A percentile compares a stretch with the other conserved stretches of the same genome.
Conservation (phyloP, 805 yeast species). For the Candida peoriensis region DNA sequence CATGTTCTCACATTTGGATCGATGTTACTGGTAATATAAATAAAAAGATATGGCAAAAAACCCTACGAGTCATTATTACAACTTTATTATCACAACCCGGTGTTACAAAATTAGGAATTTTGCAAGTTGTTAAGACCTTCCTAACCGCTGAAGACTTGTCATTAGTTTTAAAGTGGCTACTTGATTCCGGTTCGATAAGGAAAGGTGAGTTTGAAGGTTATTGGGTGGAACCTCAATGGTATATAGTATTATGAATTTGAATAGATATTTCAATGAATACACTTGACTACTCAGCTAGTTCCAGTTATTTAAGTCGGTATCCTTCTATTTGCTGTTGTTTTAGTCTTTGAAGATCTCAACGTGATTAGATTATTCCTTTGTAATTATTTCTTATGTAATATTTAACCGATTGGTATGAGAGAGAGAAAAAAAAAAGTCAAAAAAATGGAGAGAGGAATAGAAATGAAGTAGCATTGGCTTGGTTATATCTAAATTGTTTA, state of each 20-base stretch:
- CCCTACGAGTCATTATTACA: slow-evolving; percentile 42
- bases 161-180: slow-evolving; percentile 41
- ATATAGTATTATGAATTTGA: slow-evolving; percentile 33
- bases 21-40: slow-evolving; percentile 60
- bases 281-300: no score
- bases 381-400: no score
- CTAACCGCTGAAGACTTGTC: slow-evolving; percentile 29
- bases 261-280: slow-evolving; percentile 14
- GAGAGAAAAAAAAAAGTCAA: no score
- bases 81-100: slow-evolving; percentile 54
- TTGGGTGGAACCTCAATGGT: slow-evolving; percentile 45
- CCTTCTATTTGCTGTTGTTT: no score
- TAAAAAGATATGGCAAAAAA: slow-evolving; percentile 51
- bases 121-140: slow-evolving; percentile 17
- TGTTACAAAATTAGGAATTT: slow-evolving; percentile 26
- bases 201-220: slow-evolving; percentile 34
- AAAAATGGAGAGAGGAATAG: no score
- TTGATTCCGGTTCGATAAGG: slow-evolving; percentile 31
- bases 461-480: no score
- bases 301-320: no score
- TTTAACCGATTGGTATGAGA: no score
- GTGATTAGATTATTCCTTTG: no score
- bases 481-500: no score
- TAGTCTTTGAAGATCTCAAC: no score
- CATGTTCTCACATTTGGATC: slow-evolving; percentile 71